Conservation (phyloP, 768 basidiomycete species). For the Suillus ampliporus region DNA sequence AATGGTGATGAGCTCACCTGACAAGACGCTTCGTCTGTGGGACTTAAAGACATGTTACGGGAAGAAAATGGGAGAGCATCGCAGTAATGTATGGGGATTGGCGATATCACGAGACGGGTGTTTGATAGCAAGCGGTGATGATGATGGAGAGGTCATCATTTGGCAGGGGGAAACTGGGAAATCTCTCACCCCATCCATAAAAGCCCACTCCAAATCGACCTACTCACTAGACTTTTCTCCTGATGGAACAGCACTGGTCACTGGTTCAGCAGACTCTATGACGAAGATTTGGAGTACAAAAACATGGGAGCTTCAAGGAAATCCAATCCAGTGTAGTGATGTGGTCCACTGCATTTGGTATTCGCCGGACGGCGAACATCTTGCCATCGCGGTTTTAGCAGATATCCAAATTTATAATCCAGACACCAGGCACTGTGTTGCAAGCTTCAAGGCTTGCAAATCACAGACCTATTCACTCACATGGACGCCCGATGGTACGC, state of each 20-base stretch:
- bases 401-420: background rate
- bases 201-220: background rate
- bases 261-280: background rate
- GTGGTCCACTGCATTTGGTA: background rate
- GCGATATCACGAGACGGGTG: background rate
- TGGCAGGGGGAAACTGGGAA: background rate
- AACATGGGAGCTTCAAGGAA: background rate
- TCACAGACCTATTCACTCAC: background rate
- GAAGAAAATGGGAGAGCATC: background rate
- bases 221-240: background rate
- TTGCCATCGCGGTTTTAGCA: background rate
- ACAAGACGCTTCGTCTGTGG: background rate
- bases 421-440: background rate
- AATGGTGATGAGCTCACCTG: background rate
- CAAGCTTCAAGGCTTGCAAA: background rate
- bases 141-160: background rate
- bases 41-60: constrained; percentile 3
- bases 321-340: background rate
- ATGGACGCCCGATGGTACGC: background rate
- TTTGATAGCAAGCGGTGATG: constrained; percentile 1
- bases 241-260: background rate
- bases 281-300: background rate
- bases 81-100: background rate
- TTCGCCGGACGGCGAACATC: background rate
- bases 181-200: background rate